These are phyloP conservation scores for Apophysomyces ossiformis DNA, from an alignment of 371 early-diverging fungal species.

Conservation along the genomic window DNA sequence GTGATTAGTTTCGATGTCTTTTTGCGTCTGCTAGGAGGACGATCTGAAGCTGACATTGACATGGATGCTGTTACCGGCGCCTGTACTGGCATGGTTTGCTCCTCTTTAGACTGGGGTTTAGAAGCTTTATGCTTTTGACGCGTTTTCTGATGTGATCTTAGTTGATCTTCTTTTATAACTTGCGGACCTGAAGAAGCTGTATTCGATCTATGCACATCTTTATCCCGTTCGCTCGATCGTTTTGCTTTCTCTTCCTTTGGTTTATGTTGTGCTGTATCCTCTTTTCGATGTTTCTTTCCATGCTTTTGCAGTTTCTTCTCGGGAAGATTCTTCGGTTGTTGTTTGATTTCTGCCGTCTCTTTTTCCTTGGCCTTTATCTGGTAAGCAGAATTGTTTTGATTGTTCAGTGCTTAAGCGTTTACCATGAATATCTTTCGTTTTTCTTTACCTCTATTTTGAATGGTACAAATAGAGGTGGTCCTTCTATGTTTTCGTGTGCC, in stretches of 20 bases:
- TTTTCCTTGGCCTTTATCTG: constrained; percentile 3
- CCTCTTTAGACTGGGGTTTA: constrained; percentile 10
- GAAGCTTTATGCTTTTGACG: constrained; percentile 13
- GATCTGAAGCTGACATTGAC: too few species aligned
- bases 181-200: too few species aligned
- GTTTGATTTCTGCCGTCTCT: too few species aligned
- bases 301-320: not conserved
- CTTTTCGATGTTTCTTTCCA: too few species aligned
- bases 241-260: constrained; percentile 34
- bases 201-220: too few species aligned
- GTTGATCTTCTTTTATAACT: not conserved
- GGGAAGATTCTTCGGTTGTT: too few species aligned
- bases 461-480: constrained; percentile 50
- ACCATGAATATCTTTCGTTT: not conserved
- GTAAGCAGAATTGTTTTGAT: too few species aligned
- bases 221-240: constrained; percentile 6
- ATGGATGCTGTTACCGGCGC: too few species aligned
- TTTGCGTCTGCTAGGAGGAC: too few species aligned
- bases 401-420: too few species aligned
- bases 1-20: too few species aligned
- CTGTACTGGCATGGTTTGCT: too few species aligned
- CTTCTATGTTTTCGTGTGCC: constrained; percentile 18
- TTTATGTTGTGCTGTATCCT: not conserved
- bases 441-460: constrained; percentile 40
- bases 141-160: not conserved